Evolutionary conservation across 495 filamentous ascomycete genomes (phyloP).

Genomic region (Platismatia glauca): DNA sequence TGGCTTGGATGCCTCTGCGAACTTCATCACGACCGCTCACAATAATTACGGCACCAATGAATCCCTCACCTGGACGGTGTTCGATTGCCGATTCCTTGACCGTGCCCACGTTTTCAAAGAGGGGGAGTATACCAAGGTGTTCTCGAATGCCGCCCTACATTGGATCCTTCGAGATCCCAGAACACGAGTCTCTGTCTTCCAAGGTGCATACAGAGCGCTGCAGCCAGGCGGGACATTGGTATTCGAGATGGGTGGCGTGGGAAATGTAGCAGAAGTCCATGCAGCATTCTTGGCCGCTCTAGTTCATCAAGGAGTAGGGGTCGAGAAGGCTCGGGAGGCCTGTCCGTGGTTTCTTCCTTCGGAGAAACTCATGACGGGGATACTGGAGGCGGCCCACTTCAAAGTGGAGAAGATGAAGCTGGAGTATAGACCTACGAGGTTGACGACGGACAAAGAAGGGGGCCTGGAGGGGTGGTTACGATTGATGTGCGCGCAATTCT

Average conservation of each 20-base stretch:
- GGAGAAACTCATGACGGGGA: conserved; percentile 42
- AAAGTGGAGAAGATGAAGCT: conserved; percentile 50
- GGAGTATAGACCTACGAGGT: conserved; percentile 55
- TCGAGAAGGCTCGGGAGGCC: conserved; percentile 38
- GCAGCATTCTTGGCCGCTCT: conserved; percentile 46
- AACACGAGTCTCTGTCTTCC: conserved; percentile 35
- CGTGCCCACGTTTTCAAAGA: conserved; percentile 27
- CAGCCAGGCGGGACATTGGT: conserved; percentile 51
- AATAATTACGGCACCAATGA: conserved; percentile 29
- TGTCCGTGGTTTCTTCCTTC: conserved; percentile 71
- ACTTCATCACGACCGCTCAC: conserved; percentile 54
- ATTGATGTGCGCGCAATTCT: conserved; percentile 51
- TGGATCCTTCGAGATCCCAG: conserved; percentile 55
- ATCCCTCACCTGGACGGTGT: conserved; percentile 31
- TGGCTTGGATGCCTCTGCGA: conserved; percentile 55
- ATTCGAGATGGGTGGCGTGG: conserved; percentile 67
- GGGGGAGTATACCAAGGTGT: conserved; percentile 50
- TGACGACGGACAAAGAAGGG: conserved; percentile 44
- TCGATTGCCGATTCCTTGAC: conserved; percentile 41
- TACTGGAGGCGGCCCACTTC: conserved; percentile 51
- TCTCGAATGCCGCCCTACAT: conserved; percentile 73
- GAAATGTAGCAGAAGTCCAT: conserved; percentile 59
- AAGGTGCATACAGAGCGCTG: conserved; percentile 40
- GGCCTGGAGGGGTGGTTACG: conserved; percentile 65
- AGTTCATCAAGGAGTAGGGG: conserved; percentile 43